A percentile compares a stretch with the other conserved stretches of the same genome.
Conservation (phyloP, 352 stramenopile genomes). For the Phytophthora sansomeana region DNA sequence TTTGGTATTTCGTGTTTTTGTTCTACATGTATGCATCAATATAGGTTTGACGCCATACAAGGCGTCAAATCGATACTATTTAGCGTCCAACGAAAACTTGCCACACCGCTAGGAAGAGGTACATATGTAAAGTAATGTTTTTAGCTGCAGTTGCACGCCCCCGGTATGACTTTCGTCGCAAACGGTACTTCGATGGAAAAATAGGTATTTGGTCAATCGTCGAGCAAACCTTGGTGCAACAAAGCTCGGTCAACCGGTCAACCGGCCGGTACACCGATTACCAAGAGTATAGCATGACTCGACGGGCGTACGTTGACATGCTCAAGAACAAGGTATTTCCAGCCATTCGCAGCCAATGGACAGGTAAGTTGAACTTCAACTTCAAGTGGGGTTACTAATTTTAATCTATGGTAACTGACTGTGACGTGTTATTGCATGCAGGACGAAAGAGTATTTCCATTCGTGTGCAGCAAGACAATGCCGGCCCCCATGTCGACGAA, state of each 20-base stretch:
- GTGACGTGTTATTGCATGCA: slow-evolving; percentile 1
- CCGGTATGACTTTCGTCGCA: slow-evolving; percentile 6
- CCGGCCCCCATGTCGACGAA: slow-evolving; percentile 11
- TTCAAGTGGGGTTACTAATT: background rate
- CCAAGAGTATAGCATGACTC: slow-evolving; percentile 17
- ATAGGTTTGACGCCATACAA: background rate
- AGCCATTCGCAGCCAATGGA: slow-evolving; percentile 12
- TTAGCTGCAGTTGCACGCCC: slow-evolving; percentile 20
- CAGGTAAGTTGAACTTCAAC: slow-evolving; percentile 14
- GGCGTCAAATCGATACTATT: background rate
- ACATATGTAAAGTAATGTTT: slow-evolving; percentile 28
- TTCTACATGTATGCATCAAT: no score
- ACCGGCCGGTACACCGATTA: background rate
- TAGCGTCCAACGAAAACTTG: no score
- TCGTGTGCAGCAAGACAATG: slow-evolving; percentile 19
- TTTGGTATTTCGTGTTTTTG: no score
- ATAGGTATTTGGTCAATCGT: slow-evolving; percentile 24
- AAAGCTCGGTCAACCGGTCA: background rate
- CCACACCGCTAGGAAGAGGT: slow-evolving; percentile 4
- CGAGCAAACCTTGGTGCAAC: background rate
- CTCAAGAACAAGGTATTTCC: slow-evolving; percentile 19
- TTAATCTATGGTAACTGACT: slow-evolving; percentile 7
- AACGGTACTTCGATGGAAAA: slow-evolving; percentile 23
- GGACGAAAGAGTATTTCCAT: slow-evolving; percentile 11
- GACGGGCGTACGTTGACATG: slow-evolving; percentile 4